Evolutionary conservation across 495 filamentous ascomycete genomes (phyloP).

Genomic region (Aspergillus cavernicola): DNA sequence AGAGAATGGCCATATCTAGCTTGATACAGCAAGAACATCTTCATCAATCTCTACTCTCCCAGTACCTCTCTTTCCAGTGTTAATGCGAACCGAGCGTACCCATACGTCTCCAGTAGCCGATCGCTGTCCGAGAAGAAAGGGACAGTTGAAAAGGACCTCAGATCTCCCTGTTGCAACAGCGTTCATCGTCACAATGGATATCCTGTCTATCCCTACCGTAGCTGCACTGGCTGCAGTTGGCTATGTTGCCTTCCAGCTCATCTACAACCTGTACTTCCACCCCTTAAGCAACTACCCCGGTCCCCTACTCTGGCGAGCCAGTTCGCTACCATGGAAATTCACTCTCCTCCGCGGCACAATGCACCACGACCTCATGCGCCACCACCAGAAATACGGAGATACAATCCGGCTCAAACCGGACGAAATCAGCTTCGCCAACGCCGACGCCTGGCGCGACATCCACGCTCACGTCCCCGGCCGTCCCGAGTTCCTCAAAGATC

Average conservation of each 20-base stretch:
- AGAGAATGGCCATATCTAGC: too few relatives aligned
- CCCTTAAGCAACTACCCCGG: neutral
- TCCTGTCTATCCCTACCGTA: neutral
- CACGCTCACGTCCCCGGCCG: neutral
- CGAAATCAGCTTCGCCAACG: neutral
- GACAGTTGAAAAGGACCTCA: too few relatives aligned
- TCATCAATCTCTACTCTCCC: too few relatives aligned
- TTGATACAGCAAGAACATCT: too few relatives aligned
- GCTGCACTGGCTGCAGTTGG: neutral
- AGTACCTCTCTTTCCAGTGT: too few relatives aligned
- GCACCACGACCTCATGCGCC: neutral
- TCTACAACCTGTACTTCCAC: conserved; percentile 6
- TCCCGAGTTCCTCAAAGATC: neutral
- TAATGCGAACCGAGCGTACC: too few relatives aligned
- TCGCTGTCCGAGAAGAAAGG: too few relatives aligned
- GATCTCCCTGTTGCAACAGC: too few relatives aligned
- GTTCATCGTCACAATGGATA: neutral
- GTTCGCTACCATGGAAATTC: neutral
- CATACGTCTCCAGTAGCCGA: too few relatives aligned
- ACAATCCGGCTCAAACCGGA: neutral
- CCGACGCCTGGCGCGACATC: conserved; percentile 2
- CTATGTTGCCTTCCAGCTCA: neutral
- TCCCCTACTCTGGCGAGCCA: neutral
- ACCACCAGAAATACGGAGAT: neutral
- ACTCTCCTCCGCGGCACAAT: neutral